Percentiles rank a stretch among this genome's conserved stretches.
Conservation (phyloP, 208 protist species). For the Crithidia acanthocephali region DNA sequence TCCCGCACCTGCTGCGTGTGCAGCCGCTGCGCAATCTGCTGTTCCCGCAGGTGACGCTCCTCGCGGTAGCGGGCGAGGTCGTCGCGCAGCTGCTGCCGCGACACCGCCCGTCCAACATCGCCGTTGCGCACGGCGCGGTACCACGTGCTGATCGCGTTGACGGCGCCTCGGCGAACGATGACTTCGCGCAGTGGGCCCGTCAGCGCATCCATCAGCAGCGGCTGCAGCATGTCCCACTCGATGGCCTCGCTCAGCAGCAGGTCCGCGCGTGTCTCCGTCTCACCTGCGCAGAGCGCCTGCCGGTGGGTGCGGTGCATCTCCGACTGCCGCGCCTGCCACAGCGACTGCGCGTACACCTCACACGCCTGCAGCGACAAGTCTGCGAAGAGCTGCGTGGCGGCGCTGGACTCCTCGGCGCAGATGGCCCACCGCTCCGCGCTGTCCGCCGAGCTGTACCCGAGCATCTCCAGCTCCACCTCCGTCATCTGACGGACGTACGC, state of each 20-base stretch:
- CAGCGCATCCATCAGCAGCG: constrained; percentile 10
- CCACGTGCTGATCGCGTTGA: constrained; percentile 26
- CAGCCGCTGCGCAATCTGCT: constrained; percentile 27
- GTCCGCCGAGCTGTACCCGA: constrained; percentile 9
- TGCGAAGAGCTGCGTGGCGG: constrained; percentile 15
- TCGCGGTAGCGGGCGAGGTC: constrained; percentile 20
- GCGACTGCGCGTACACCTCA: constrained; percentile 6
- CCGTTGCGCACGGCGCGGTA: constrained; percentile 20
- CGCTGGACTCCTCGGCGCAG: constrained; percentile 15
- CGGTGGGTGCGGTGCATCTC: constrained; percentile 15
- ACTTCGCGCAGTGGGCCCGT: constrained; percentile 30
- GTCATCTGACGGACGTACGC: constrained; percentile 13
- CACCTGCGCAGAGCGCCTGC: constrained; percentile 16
- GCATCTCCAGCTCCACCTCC: constrained; percentile 11
- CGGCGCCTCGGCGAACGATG: constrained; percentile 22
- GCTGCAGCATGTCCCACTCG: constrained; percentile 18
- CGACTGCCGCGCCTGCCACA: constrained; percentile 1
- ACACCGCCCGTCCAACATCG: constrained; percentile 23
- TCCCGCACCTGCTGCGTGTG: constrained; percentile 30
- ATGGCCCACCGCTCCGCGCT: constrained; percentile 21
- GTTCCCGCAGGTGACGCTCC: constrained; percentile 13
- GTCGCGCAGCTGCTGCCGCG: constrained; percentile 22
- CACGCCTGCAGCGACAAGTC: constrained; percentile 13
- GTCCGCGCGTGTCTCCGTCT: constrained; percentile 25
- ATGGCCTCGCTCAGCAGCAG: constrained; percentile 20